phyloP scores from a whole-genome alignment of 2,329 filamentous ascomycete species.

The Cladorrhinum sp. region DNA sequence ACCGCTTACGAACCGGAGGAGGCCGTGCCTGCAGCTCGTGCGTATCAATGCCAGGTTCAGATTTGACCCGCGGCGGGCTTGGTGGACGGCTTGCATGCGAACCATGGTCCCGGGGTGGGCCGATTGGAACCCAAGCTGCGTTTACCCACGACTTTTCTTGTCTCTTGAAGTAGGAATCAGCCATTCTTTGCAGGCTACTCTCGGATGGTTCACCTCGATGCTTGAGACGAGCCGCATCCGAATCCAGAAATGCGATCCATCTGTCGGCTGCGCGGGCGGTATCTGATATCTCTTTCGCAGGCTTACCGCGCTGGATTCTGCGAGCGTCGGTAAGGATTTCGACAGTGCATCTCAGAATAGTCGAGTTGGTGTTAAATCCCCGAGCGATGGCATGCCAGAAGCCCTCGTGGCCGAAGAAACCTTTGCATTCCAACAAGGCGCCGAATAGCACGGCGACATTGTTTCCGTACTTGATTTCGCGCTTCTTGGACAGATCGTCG shows the following conservation, averaged over 20 bases:
- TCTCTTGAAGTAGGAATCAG: conserved; percentile 13
- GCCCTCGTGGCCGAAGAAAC: conserved; percentile 10
- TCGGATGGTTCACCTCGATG: neutral
- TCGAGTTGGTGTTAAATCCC: conserved; percentile 18
- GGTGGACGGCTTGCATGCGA: neutral
- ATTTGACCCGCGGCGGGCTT: conserved; percentile 2
- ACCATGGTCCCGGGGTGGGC: neutral
- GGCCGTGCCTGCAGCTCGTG: neutral
- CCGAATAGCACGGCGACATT: conserved; percentile 25
- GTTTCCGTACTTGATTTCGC: conserved; percentile 27
- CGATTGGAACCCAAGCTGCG: conserved; percentile 17
- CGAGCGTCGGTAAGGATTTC: conserved; percentile 22
- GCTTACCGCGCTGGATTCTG: conserved; percentile 11
- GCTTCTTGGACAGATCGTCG: conserved; percentile 12
- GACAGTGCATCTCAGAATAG: conserved; percentile 9
- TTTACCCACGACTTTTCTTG: conserved; percentile 19
- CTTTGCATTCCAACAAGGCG: conserved; percentile 14
- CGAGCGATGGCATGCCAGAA: conserved; percentile 22
- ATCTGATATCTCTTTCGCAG: conserved; percentile 15
- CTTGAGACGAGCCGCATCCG: neutral
- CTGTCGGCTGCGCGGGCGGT: conserved; percentile 23
- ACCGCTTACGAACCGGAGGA: conserved; percentile 16
- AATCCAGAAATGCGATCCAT: conserved; percentile 25
- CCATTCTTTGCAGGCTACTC: conserved; percentile 2
- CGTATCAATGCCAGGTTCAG: conserved; percentile 4